phyloP scores from a whole-genome alignment of 805 yeast species.

The Blastobotrys terrestris region DNA sequence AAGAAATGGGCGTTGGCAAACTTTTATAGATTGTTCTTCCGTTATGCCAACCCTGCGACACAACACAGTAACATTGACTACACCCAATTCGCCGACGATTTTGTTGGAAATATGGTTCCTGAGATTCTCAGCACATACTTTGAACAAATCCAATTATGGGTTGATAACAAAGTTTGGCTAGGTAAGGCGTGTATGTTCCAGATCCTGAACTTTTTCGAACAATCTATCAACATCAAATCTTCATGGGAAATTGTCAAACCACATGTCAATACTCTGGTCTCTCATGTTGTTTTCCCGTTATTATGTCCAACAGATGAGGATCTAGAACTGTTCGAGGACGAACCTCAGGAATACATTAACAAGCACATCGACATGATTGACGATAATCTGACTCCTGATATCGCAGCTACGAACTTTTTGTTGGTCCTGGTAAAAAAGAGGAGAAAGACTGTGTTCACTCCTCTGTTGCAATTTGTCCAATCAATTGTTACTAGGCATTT shows the following conservation, averaged over 20 bases:
- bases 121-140: slow-evolving; percentile 61
- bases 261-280: slow-evolving; percentile 55
- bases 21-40: slow-evolving; percentile 58
- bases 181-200: slow-evolving; percentile 58
- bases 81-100: slow-evolving; percentile 52
- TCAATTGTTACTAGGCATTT: slow-evolving; percentile 34
- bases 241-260: slow-evolving; percentile 67
- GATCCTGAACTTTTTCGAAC: slow-evolving; percentile 57
- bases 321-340: slow-evolving; percentile 71
- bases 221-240: slow-evolving; percentile 48
- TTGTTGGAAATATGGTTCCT: slow-evolving; percentile 58
- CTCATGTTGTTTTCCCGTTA: slow-evolving; percentile 70
- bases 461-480: slow-evolving; percentile 52
- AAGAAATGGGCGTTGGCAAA: slow-evolving; percentile 90
- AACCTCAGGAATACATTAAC: slow-evolving; percentile 84
- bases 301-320: slow-evolving; percentile 63
- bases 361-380: slow-evolving; percentile 56
- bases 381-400: slow-evolving; percentile 62
- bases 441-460: slow-evolving; percentile 27
- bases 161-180: slow-evolving; percentile 59
- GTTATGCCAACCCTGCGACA: slow-evolving; percentile 44
- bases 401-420: slow-evolving; percentile 71
- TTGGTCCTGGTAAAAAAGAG: slow-evolving; percentile 67
- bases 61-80: slow-evolving; percentile 32
- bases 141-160: slow-evolving; percentile 68